Evolutionary conservation across 2,329 filamentous ascomycete species (phyloP).

Genomic region (Arthrobotrys megalospora): DNA sequence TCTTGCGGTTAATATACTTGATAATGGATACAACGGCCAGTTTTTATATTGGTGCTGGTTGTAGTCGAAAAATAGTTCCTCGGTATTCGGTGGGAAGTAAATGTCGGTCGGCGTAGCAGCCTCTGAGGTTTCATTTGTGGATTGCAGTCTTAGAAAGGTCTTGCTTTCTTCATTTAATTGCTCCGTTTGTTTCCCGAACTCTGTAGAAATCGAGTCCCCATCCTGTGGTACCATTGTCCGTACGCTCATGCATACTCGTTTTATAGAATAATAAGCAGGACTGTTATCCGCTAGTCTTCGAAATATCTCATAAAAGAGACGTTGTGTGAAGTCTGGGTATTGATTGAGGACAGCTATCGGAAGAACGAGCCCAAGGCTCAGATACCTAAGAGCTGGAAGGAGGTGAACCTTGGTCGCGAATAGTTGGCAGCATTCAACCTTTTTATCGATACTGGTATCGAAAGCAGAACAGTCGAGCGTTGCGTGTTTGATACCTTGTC

Average conservation of each 20-base stretch:
- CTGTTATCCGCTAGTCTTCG: neutral
- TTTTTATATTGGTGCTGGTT: neutral
- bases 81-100: slow-evolving; percentile 7
- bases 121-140: neutral
- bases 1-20: neutral
- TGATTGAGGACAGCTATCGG: neutral
- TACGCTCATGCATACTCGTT: neutral
- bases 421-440: neutral
- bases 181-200: neutral
- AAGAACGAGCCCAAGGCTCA: neutral
- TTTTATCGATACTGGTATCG: too few species aligned
- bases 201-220: neutral
- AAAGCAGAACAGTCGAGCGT: neutral
- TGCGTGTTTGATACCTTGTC: neutral
- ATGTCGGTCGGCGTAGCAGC: neutral
- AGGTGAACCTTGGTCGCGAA: neutral
- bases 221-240: neutral
- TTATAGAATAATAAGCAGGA: neutral
- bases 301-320: neutral
- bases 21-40: neutral
- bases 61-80: neutral
- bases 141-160: neutral
- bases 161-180: neutral
- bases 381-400: neutral
- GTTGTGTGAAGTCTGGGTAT: neutral